These are phyloP conservation scores for Chondrus crispus DNA, from an alignment of 23 red algal genomes.

Conservation along the genomic window DNA sequence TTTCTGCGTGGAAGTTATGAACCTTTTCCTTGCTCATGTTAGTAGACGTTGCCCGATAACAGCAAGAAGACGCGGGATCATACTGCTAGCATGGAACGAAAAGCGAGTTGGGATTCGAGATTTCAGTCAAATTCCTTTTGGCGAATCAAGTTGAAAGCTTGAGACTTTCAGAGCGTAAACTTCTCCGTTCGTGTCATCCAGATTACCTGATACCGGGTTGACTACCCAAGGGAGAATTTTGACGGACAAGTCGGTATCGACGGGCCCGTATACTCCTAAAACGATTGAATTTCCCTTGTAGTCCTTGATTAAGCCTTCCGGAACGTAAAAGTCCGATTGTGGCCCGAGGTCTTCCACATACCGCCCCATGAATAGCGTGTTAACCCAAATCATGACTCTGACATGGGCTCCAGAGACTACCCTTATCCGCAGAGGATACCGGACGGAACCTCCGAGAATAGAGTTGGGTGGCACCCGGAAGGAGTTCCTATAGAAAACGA, in stretches of 20 bases:
- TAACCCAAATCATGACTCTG: constrained; percentile 70
- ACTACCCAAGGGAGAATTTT: constrained; percentile 64
- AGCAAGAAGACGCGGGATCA: no score
- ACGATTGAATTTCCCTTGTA: constrained; percentile 69
- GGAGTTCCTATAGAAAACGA: constrained; percentile 56
- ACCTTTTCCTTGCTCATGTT: no score
- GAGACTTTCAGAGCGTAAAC: constrained; percentile 45
- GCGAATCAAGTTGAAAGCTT: background rate
- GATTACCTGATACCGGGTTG: constrained; percentile 36
- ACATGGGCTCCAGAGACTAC: constrained; percentile 35
- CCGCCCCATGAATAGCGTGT: constrained; percentile 73
- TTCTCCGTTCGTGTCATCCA: constrained; percentile 39
- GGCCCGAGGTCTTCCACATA: constrained; percentile 77
- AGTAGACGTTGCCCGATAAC: no score
- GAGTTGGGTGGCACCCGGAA: constrained; percentile 60
- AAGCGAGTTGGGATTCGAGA: no score
- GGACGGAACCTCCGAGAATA: constrained; percentile 16
- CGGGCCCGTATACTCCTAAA: constrained; percentile 59
- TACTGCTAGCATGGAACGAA: no score
- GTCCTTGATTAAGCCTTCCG: constrained; percentile 67
- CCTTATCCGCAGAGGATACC: constrained; percentile 62
- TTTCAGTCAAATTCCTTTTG: no score
- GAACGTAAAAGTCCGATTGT: constrained; percentile 85
- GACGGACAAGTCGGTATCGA: constrained; percentile 40
- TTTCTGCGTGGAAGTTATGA: no score